These are phyloP conservation scores for Euphorbia tirucalli DNA, from an alignment of 345 rosid genomes.

Conservation along the genomic window DNA sequence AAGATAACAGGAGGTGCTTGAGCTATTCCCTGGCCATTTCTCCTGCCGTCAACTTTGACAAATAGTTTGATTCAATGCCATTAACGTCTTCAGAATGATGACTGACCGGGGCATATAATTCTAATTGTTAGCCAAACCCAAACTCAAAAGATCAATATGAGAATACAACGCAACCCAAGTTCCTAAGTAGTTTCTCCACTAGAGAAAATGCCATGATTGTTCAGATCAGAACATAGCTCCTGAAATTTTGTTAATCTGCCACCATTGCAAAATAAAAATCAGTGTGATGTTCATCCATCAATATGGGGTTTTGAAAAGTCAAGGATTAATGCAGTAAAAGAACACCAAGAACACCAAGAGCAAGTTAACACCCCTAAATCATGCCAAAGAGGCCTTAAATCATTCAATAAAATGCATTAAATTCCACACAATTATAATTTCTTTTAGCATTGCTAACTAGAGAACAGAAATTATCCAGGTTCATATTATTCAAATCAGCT, in stretches of 20 bases:
- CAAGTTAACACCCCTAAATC: background rate
- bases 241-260: conserved; percentile 54
- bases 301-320: background rate
- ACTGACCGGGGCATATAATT: background rate
- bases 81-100: background rate
- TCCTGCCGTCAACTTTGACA: background rate
- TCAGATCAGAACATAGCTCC: conserved; percentile 41
- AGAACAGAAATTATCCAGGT: background rate
- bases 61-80: background rate
- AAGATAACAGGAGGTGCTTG: background rate
- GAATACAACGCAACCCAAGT: background rate
- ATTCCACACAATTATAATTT: too few species aligned
- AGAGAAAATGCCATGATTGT: conserved; percentile 3
- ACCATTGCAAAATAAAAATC: background rate
- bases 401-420: too few species aligned
- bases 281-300: background rate
- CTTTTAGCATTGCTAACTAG: too few species aligned
- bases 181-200: conserved; percentile 5
- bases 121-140: too few species aligned
- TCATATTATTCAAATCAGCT: too few species aligned
- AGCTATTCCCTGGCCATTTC: background rate
- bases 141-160: too few species aligned
- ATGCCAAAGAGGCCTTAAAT: too few species aligned
- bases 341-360: background rate
- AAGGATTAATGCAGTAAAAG: background rate